Conservation (phyloP, 192 early-diverging fungal genomes). For the Coemansia sp. region DNA sequence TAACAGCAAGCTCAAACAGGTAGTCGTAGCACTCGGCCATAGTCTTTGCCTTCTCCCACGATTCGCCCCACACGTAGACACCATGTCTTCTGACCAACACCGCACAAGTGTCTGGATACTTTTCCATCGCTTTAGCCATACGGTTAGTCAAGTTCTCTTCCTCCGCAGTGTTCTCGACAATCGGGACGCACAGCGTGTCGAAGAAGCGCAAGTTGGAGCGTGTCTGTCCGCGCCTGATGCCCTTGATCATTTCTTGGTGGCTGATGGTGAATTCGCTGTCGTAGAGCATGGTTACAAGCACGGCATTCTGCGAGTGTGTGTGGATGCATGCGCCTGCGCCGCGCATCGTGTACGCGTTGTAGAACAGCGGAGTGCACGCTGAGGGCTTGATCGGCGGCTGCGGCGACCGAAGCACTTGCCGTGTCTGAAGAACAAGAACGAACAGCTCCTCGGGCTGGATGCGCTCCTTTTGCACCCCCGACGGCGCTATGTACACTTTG, state of each 20-base stretch:
- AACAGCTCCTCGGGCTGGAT: slow-evolving; percentile 84
- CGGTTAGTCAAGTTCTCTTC: slow-evolving; percentile 88
- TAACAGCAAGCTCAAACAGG: slow-evolving; percentile 94
- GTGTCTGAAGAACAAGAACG: slow-evolving; percentile 66
- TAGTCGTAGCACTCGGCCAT: slow-evolving; percentile 99
- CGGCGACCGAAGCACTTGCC: slow-evolving; percentile 69
- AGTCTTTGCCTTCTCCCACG: slow-evolving; percentile 96
- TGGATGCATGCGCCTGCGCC: slow-evolving; percentile 91
- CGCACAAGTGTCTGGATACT: slow-evolving; percentile 88
- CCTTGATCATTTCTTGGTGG: slow-evolving; percentile 99
- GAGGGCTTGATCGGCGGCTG: slow-evolving; percentile 70
- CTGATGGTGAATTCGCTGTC: slow-evolving; percentile 81
- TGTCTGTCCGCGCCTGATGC: slow-evolving; percentile 76
- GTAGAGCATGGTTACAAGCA: slow-evolving; percentile 87
- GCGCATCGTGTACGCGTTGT: slow-evolving; percentile 85
- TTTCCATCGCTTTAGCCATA: slow-evolving; percentile 85
- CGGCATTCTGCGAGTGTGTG: slow-evolving; percentile 94
- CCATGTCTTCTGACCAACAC: slow-evolving; percentile 94
- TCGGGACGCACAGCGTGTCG: slow-evolving; percentile 85
- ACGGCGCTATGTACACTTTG: slow-evolving; percentile 84
- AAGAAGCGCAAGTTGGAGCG: slow-evolving; percentile 70
- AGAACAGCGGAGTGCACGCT: slow-evolving; percentile 94
- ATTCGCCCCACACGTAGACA: slow-evolving; percentile 96
- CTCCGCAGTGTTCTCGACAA: slow-evolving; percentile 93
- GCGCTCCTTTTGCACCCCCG: slow-evolving; percentile 94